Evolutionary conservation across 345 rosid species (phyloP).

Genomic region (Eucalyptus cloeziana): DNA sequence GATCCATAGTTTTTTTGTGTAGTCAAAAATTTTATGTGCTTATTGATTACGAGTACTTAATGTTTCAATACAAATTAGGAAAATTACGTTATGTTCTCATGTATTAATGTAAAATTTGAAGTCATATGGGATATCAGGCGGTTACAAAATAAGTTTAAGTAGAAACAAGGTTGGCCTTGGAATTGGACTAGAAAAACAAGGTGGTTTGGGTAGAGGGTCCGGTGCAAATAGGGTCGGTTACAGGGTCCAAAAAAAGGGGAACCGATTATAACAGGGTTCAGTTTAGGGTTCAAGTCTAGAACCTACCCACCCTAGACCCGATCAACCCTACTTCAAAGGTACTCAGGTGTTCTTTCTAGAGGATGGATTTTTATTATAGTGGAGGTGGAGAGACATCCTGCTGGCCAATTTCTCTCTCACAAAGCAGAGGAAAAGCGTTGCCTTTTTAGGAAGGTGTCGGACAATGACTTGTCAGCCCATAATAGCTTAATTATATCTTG

Average conservation of each 20-base stretch:
- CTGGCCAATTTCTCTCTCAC: not conserved
- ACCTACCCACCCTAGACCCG: accelerated
- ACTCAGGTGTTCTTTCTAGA: not conserved
- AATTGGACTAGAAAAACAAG: accelerated
- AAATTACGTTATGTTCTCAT: too few species aligned
- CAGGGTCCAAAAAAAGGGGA: accelerated
- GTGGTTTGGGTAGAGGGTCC: accelerated
- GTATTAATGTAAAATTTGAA: too few species aligned
- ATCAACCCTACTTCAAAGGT: not conserved
- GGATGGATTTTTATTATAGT: not conserved
- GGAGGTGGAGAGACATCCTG: not conserved
- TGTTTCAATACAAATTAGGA: too few species aligned
- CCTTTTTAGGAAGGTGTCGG: not conserved
- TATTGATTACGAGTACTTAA: too few species aligned
- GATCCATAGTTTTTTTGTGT: too few species aligned
- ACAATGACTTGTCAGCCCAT: not conserved
- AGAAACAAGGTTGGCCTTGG: accelerated
- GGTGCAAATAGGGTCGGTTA: accelerated
- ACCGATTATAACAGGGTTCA: too few species aligned
- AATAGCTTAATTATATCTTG: not conserved
- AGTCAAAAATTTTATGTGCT: too few species aligned
- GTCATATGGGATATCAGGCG: accelerated
- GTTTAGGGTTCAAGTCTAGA: too few species aligned
- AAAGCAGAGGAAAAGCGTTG: not conserved
- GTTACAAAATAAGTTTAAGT: too few species aligned